Conservation (phyloP, 495 filamentous ascomycete genomes). For the Sabuloglossum arenarium region DNA sequence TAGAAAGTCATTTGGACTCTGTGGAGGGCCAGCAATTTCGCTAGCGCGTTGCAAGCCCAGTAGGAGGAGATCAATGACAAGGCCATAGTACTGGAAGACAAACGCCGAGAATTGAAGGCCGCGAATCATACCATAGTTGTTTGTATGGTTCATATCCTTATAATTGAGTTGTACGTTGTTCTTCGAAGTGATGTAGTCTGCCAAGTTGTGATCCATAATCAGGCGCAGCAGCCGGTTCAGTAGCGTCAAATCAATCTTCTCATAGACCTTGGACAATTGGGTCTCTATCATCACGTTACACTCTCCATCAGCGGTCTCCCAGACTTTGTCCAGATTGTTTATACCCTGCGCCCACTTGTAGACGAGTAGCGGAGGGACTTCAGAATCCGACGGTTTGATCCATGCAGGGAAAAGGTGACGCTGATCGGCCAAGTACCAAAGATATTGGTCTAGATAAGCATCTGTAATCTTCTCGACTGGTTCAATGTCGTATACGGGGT, state of each 20-base stretch:
- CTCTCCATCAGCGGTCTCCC: conserved; percentile 87
- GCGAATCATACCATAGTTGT: conserved; percentile 95
- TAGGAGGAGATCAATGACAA: conserved; percentile 85
- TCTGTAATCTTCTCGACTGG: conserved; percentile 99
- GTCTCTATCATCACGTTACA: conserved; percentile 99
- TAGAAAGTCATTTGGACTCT: conserved; percentile 92
- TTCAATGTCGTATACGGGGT: conserved; percentile 97
- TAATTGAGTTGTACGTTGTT: conserved; percentile 99
- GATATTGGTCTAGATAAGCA: conserved; percentile 94
- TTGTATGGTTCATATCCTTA: conserved; percentile 99
- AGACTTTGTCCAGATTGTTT: conserved; percentile 96
- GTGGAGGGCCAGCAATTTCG: conserved; percentile 93
- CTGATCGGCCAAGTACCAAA: conserved; percentile 99
- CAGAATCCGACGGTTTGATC: conserved; percentile 98
- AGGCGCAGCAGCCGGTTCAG: conserved; percentile 81
- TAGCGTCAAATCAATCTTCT: conserved; percentile 95
- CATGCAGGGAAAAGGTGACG: conserved; percentile 94
- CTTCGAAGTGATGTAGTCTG: conserved; percentile 98
- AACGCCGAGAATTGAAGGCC: conserved; percentile 96
- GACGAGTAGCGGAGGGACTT: conserved; percentile 87
- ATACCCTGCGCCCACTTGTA: conserved; percentile 99
- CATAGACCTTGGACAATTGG: conserved; percentile 93
- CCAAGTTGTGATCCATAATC: conserved; percentile 99
- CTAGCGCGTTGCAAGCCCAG: conserved; percentile 86
- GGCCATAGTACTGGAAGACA: conserved; percentile 96